phyloP scores from a whole-genome alignment of 371 early-diverging fungal species.

The Nematocida displodere region DNA sequence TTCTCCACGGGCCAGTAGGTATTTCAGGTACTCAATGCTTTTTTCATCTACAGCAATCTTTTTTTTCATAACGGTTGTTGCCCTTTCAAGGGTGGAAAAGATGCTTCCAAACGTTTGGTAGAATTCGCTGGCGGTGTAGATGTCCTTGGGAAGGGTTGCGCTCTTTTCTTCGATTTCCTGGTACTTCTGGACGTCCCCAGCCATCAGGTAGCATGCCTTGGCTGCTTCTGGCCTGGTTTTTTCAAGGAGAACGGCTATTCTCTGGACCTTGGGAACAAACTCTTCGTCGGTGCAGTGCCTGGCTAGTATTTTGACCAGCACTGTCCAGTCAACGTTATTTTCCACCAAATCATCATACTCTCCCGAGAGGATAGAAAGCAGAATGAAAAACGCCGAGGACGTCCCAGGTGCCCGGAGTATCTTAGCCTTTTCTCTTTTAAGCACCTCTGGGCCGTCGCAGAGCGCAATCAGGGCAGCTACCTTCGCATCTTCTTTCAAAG shows the following conservation, averaged over 20 bases:
- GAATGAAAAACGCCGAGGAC: constrained; percentile 31
- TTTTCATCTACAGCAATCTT: constrained; percentile 1
- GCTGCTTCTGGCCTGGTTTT: constrained; percentile 9
- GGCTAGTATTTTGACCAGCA: constrained; percentile 38
- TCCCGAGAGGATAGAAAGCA: constrained; percentile 35
- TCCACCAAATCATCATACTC: constrained; percentile 32
- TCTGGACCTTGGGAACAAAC: constrained; percentile 37
- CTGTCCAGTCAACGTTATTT: constrained; percentile 44
- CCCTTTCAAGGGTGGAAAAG: constrained; percentile 26
- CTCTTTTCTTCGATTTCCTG: constrained; percentile 33
- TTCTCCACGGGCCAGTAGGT: constrained; percentile 30
- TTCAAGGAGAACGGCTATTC: constrained; percentile 30
- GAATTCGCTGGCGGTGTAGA: constrained; percentile 11
- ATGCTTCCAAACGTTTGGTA: constrained; percentile 18
- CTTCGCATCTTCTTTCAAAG: constrained; percentile 24
- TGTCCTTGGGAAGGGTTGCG: neutral
- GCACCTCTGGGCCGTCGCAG: constrained; percentile 23
- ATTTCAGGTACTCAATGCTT: constrained; percentile 34
- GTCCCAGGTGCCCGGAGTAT: constrained; percentile 43
- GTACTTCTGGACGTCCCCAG: constrained; percentile 49
- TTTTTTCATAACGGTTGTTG: constrained; percentile 1
- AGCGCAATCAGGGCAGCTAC: constrained; percentile 43
- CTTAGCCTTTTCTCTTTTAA: constrained; percentile 33
- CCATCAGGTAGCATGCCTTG: constrained; percentile 41
- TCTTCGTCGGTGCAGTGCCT: constrained; percentile 48